Evolutionary conservation across 495 filamentous ascomycete genomes (phyloP).

Genomic region (Hyaloscypha hepaticicola): DNA sequence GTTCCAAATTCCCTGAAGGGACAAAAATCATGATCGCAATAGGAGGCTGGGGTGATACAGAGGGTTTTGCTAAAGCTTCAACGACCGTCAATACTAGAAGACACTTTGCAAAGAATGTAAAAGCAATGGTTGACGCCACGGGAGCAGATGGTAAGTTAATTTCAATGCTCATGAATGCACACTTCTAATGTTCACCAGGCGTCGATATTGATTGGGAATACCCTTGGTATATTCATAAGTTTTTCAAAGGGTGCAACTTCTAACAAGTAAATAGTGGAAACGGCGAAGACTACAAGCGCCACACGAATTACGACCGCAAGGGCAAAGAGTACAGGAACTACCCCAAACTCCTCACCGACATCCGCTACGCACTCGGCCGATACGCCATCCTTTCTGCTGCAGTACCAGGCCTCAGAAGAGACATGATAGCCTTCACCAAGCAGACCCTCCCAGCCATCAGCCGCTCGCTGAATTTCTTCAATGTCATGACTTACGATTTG

Average conservation of each 20-base stretch:
- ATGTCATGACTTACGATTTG: slow-evolving; percentile 79
- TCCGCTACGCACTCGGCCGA: slow-evolving; percentile 59
- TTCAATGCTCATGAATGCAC: neutral
- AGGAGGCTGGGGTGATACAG: slow-evolving; percentile 71
- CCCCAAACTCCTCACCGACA: slow-evolving; percentile 57
- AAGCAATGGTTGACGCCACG: slow-evolving; percentile 57
- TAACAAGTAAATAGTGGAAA: slow-evolving; percentile 53
- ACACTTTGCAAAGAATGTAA: slow-evolving; percentile 64
- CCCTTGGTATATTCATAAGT: slow-evolving; percentile 49
- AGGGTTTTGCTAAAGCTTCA: slow-evolving; percentile 59
- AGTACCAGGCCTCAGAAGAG: slow-evolving; percentile 62
- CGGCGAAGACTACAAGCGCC: slow-evolving; percentile 69
- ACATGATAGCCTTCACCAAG: slow-evolving; percentile 74
- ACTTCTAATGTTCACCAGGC: slow-evolving; percentile 28
- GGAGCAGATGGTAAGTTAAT: slow-evolving; percentile 55
- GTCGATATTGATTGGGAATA: slow-evolving; percentile 83
- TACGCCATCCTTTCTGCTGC: slow-evolving; percentile 67
- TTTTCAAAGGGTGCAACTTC: neutral
- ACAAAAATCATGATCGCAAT: slow-evolving; percentile 70
- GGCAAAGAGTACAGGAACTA: slow-evolving; percentile 63
- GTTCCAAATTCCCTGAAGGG: slow-evolving; percentile 54
- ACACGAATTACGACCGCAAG: slow-evolving; percentile 57
- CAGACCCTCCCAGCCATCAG: slow-evolving; percentile 62
- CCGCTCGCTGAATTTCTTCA: slow-evolving; percentile 67
- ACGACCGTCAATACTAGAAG: slow-evolving; percentile 50